phyloP scores from a whole-genome alignment of 805 yeast species.

The Allodekkera sacchari region DNA sequence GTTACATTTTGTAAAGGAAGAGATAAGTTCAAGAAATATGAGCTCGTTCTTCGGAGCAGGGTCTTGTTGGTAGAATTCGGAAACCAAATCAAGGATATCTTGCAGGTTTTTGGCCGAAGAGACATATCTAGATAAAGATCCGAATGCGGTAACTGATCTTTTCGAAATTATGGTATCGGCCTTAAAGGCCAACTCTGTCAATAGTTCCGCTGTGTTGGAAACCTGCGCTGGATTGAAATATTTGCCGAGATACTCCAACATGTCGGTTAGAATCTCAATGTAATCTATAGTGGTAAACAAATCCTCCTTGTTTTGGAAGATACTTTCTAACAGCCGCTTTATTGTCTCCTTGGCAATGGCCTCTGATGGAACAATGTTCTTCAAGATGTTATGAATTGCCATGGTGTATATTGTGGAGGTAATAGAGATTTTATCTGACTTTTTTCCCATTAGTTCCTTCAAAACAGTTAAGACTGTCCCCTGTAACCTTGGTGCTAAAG shows the following conservation, averaged over 20 bases:
- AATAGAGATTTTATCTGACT: conserved; percentile 22
- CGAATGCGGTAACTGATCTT: conserved; percentile 33
- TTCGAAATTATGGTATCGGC: conserved; percentile 38
- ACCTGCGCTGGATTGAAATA: conserved; percentile 18
- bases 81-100: conserved; percentile 8
- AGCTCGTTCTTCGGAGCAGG: conserved; percentile 2
- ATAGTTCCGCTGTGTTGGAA: conserved; percentile 14
- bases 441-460: conserved; percentile 17
- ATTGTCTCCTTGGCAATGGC: conserved; percentile 21
- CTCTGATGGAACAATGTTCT: conserved; percentile 20
- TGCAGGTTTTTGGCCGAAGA: conserved; percentile 14
- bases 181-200: conserved; percentile 30
- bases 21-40: conserved; percentile 1
- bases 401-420: conserved; percentile 45
- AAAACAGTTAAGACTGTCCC: conserved; percentile 25
- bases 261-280: conserved; percentile 52
- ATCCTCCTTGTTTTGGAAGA: conserved; percentile 16
- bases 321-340: conserved; percentile 29
- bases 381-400: conserved; percentile 40
- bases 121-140: conserved; percentile 22
- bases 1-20: conserved; percentile 21
- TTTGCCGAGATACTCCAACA: conserved; percentile 38
- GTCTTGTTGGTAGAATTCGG: neutral
- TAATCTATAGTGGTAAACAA: conserved; percentile 37
- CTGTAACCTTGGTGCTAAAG: conserved; percentile 29